Base-by-base conservation (phyloP, 2,329 filamentous ascomycete species). In the Cyphellophora europaea region DNA sequence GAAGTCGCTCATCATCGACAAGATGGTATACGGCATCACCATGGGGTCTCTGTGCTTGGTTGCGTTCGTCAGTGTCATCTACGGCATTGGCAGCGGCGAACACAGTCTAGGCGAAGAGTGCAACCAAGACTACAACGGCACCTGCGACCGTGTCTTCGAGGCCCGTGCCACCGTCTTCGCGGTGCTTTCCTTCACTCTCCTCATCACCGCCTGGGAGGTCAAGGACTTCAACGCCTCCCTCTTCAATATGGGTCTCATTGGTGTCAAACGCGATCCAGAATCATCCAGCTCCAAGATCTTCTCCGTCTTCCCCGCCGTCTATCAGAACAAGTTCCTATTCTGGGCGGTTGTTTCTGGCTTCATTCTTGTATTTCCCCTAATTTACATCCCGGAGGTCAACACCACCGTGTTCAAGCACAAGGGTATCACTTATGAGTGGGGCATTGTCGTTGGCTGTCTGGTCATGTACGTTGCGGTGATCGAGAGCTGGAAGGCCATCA, bases 191-290 rank as follows among this genome's bases (percentile, higher is more conserved):
- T 86, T 80, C 79, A 79, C 79, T 47, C 77, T 79, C 1, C 69
- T 86, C 15, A 82, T 85, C 62, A 65, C 83, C 5, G 81, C 82
- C 1, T 86, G 82, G 82, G 80, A 86, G 57, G 79, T 84, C 61
- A 71, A 83, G 35, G 72, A 82, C 49, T 74, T 80, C 58, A 75
- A 79, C 11, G 72, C 78, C 11, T 80, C 74, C 0, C 76, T 87
- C 57, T 86, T 86, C 67, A 32, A 36, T n/a, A 41, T 41, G 38
- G 5, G 19, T 28, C 19, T 35, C 11, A 14, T 13, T 11, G 33
- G 32, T n/a, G 66, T 69, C 47, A 75, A 81, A 61, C 64, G 67
- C 41, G 21, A 25, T 25, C 69, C 78, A 53, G 59, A 69, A 35
- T 64, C 65, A 2, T 46, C 53, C 11, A 52, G 53, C 10, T 66